Conservation (phyloP, 1,139 yeast species). For the Saccharomyces hybrid region DNA sequence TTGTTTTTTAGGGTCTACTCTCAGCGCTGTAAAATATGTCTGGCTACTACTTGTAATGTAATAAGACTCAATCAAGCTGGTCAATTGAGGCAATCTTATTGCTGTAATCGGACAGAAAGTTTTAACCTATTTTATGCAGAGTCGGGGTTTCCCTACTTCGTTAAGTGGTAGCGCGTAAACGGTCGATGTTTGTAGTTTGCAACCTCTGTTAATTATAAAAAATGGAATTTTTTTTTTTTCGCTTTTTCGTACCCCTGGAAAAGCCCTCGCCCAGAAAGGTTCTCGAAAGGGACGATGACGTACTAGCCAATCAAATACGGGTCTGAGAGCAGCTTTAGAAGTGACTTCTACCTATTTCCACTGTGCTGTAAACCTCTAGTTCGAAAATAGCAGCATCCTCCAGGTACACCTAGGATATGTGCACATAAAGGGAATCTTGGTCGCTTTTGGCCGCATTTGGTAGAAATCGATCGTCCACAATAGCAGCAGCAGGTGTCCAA, state of each 20-base stretch:
- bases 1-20: background rate
- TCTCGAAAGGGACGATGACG: background rate
- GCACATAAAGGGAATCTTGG: background rate
- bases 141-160: background rate
- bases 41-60: background rate
- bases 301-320: background rate
- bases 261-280: background rate
- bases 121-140: background rate
- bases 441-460: background rate
- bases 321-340: background rate
- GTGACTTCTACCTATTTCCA: background rate
- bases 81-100: background rate
- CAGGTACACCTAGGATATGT: background rate
- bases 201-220: background rate
- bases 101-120: background rate
- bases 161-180: background rate
- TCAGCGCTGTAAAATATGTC: background rate
- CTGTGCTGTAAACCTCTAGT: background rate
- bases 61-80: background rate
- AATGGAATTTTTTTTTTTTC: background rate
- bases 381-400: background rate
- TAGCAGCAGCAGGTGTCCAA: background rate
- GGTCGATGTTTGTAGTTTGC: background rate
- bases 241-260: background rate
- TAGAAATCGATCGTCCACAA: background rate